Evolutionary conservation across 768 basidiomycete species (phyloP).

Genomic region (Cyclocybe aegerita): DNA sequence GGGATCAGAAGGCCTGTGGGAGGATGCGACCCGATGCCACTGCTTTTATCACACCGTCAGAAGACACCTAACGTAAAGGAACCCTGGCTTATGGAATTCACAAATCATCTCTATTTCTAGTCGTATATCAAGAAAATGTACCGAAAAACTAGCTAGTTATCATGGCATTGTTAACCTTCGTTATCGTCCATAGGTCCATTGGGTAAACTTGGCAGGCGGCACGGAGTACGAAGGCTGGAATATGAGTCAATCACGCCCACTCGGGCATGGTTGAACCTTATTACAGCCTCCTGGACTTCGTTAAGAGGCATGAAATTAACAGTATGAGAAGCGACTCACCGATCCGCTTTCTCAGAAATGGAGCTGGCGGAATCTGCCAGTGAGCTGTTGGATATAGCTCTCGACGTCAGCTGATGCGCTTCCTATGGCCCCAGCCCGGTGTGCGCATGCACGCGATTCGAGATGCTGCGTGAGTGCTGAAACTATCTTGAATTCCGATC

Average conservation of each 20-base stretch:
- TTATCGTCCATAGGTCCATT: no score
- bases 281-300: constrained; percentile 9
- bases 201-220: no score
- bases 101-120: no score
- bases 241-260: constrained; percentile 5
- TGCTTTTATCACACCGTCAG: no score
- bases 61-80: no score
- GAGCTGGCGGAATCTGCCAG: constrained; percentile 23
- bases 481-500: constrained; percentile 30
- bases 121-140: no score
- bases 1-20: no score
- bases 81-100: no score
- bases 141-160: no score
- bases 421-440: constrained; percentile 25
- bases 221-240: constrained; percentile 4
- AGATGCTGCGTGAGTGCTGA: constrained; percentile 45
- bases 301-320: neutral
- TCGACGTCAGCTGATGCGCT: constrained; percentile 19
- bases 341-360: neutral
- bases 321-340: constrained; percentile 3
- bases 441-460: constrained; percentile 36
- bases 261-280: constrained; percentile 6
- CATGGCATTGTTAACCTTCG: no score
- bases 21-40: no score
- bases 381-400: constrained; percentile 24